Evolutionary conservation across 306 rosid genomes (phyloP).

Genomic region (Vachellia collinsii): DNA sequence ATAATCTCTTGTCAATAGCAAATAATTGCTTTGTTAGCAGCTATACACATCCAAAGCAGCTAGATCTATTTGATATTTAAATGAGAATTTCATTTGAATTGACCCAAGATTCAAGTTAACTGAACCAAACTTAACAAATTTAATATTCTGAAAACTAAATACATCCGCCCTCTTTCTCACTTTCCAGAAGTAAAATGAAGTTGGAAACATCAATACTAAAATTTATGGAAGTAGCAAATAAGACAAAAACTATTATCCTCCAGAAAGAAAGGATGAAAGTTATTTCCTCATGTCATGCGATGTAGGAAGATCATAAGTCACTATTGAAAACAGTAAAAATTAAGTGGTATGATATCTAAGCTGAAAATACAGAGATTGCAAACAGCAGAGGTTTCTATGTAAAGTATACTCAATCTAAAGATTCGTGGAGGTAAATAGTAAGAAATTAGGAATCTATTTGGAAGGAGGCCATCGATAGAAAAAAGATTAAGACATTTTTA

Average conservation of each 20-base stretch:
- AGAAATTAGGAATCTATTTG: neutral
- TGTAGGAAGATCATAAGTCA: slow-evolving; percentile 1
- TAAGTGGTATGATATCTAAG: neutral
- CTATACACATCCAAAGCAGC: slow-evolving; percentile 2
- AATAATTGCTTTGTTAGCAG: slow-evolving; percentile 1
- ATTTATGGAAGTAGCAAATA: neutral
- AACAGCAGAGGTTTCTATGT: neutral
- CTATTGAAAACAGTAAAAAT: neutral
- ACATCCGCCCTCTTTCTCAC: neutral
- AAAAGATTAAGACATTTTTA: neutral
- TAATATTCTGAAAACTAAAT: neutral
- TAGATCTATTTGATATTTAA: neutral
- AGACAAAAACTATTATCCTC: neutral
- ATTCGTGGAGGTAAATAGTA: neutral
- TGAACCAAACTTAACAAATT: neutral
- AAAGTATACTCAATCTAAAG: neutral
- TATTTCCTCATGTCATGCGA: neutral
- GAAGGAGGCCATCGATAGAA: neutral
- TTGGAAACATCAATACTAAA: neutral
- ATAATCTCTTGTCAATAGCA: neutral
- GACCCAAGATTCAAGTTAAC: neutral
- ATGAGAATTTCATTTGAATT: neutral
- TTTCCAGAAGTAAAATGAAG: neutral
- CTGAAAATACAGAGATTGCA: slow-evolving; percentile 2
- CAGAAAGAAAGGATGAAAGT: neutral